Conservation (phyloP, 129 eudicot species). For the Silybum marianum region DNA sequence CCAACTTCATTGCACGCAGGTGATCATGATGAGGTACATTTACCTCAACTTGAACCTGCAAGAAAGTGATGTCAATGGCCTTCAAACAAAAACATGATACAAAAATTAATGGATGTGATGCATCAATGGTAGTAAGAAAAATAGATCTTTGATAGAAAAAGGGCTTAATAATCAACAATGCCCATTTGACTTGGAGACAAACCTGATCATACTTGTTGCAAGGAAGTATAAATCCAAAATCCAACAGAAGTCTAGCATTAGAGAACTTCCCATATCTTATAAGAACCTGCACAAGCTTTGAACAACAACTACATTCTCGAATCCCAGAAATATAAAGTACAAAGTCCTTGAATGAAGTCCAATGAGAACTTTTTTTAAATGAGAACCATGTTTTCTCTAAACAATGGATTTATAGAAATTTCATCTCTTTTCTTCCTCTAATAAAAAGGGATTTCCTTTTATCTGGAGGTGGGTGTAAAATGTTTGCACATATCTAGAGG, state of each 20-base stretch:
- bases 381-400: background rate
- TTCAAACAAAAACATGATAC: background rate
- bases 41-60: constrained; percentile 63
- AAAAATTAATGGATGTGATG: background rate
- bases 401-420: background rate
- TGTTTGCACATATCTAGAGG: background rate
- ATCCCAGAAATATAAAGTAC: background rate
- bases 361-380: background rate
- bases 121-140: background rate
- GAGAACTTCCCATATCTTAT: constrained; percentile 88
- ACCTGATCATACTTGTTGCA: constrained; percentile 73
- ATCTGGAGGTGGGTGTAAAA: background rate
- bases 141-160: background rate
- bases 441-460: background rate
- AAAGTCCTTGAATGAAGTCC: background rate
- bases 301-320: background rate
- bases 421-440: background rate
- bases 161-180: background rate
- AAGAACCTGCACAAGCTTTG: constrained; percentile 46
- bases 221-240: constrained; percentile 79
- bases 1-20: constrained; percentile 62
- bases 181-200: constrained; percentile 7
- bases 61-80: constrained; percentile 16
- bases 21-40: constrained; percentile 53
- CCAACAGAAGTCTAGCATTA: constrained; percentile 72